phyloP scores from a whole-genome alignment of 108 stramenopile genomes.

The Pseudonitzschia multiseries region DNA sequence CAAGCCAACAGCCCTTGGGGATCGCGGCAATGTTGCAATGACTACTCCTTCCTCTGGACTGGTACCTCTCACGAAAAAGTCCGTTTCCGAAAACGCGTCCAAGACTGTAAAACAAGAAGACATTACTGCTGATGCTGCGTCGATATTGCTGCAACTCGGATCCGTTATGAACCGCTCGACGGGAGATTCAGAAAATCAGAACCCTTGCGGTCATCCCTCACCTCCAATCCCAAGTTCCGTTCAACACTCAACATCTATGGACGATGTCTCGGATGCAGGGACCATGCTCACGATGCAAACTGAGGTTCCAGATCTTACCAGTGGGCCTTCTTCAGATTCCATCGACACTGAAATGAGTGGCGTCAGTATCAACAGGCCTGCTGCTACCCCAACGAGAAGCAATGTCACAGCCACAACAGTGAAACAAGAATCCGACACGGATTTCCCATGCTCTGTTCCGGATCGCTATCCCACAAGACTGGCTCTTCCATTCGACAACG shows the following conservation, averaged over 20 bases:
- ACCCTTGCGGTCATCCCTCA: neutral
- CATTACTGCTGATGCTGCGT: constrained; percentile 29
- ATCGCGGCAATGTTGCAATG: constrained; percentile 15
- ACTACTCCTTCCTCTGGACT: neutral
- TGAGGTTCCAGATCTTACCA: constrained; percentile 32
- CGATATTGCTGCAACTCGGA: constrained; percentile 35
- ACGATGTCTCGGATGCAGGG: constrained; percentile 23
- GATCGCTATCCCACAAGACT: constrained; percentile 45
- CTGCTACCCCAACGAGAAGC: neutral
- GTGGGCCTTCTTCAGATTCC: constrained; percentile 33
- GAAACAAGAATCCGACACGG: constrained; percentile 12
- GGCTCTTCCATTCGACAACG: constrained; percentile 33
- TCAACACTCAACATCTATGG: constrained; percentile 10
- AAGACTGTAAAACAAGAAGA: constrained; percentile 6
- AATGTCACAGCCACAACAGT: constrained; percentile 4
- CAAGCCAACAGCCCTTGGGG: constrained; percentile 8
- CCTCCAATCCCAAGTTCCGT: constrained; percentile 5
- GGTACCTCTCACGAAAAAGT: neutral
- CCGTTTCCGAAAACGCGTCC: neutral
- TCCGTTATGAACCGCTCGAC: constrained; percentile 3
- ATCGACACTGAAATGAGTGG: neutral
- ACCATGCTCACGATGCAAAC: constrained; percentile 20
- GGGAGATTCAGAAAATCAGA: constrained; percentile 6
- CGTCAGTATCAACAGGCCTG: neutral
- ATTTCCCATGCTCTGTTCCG: constrained; percentile 36